A percentile compares a stretch with the other conserved stretches of the same genome.
These are phyloP conservation scores for Mimosa bimucronata DNA, from an alignment of 306 rosid species.

Conservation along the genomic window DNA sequence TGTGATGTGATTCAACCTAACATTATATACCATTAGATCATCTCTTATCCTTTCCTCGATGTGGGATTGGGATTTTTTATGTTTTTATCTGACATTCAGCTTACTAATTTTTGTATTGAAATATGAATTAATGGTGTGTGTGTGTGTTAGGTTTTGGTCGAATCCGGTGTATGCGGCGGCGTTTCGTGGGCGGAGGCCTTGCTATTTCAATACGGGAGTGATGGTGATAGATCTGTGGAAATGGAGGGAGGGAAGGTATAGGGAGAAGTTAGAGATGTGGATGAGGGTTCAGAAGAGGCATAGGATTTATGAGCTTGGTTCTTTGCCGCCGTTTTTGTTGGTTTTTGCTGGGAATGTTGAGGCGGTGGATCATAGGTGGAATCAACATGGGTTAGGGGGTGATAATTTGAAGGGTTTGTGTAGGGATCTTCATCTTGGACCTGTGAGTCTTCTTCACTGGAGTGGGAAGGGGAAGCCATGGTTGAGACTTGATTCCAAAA, in stretches of 20 bases:
- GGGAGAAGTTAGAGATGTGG: constrained; percentile 74
- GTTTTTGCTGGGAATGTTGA: constrained; percentile 85
- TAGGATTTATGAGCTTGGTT: constrained; percentile 87
- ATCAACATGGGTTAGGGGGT: constrained; percentile 95
- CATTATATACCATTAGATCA: no score
- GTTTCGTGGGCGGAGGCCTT: constrained; percentile 58
- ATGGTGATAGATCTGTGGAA: constrained; percentile 88
- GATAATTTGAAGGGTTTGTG: constrained; percentile 82
- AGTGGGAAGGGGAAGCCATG: constrained; percentile 97
- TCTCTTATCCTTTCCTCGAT: no score
- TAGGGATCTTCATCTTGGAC: constrained; percentile 83
- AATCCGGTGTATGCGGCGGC: constrained; percentile 53
- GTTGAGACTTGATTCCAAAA: constrained; percentile 76
- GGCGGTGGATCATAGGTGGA: constrained; percentile 88
- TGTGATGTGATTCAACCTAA: no score
- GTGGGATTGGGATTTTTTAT: no score
- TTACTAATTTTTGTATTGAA: no score
- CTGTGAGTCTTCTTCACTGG: constrained; percentile 89
- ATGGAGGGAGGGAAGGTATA: constrained; percentile 80
- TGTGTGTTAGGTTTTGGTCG: constrained; percentile 57
- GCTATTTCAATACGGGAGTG: constrained; percentile 94
- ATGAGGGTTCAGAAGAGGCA: constrained; percentile 80
- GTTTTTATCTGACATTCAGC: no score
- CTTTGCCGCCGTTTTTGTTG: constrained; percentile 81
- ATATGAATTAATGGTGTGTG: no score